Evolutionary conservation across 2,329 filamentous ascomycete species (phyloP).

Genomic region (Aspergillus sojae): DNA sequence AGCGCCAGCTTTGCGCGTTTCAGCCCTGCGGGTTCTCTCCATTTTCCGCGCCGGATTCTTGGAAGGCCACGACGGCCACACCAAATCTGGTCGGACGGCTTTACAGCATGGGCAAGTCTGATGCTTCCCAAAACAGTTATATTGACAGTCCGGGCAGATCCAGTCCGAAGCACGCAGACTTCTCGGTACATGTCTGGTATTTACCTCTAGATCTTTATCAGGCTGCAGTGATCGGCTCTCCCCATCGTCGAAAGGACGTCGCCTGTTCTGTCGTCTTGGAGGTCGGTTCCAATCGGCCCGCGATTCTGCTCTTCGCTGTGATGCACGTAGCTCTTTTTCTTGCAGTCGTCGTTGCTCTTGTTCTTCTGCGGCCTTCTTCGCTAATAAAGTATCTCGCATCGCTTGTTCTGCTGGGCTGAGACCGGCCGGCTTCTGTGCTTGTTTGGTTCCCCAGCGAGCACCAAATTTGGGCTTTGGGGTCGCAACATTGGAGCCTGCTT

Average conservation of each 20-base stretch:
- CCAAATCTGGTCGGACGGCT: slow-evolving; percentile 24
- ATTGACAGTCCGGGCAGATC: slow-evolving; percentile 31
- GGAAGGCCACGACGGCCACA: neutral
- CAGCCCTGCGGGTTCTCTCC: neutral
- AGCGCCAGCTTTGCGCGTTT: neutral
- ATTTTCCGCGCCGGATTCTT: neutral
- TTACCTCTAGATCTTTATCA: slow-evolving; percentile 13
- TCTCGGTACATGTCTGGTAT: slow-evolving; percentile 1
- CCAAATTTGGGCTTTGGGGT: slow-evolving; percentile 32
- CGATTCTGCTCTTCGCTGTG: neutral
- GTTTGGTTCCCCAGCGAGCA: slow-evolving; percentile 21
- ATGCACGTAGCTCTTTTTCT: neutral
- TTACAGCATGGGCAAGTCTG: slow-evolving; percentile 32
- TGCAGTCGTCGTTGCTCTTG: slow-evolving; percentile 7
- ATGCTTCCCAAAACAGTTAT: slow-evolving; percentile 23
- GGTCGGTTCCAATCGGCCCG: neutral
- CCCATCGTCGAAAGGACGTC: neutral
- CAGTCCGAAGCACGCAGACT: slow-evolving; percentile 24
- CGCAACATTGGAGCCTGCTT: slow-evolving; percentile 15
- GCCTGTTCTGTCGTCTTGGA: neutral
- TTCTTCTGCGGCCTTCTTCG: slow-evolving; percentile 8
- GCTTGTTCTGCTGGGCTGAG: slow-evolving; percentile 37
- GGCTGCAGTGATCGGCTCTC: slow-evolving; percentile 13
- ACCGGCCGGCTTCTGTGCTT: slow-evolving; percentile 23
- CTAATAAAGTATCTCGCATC: slow-evolving; percentile 32